Base-by-base conservation (phyloP, 139 green algal genomes). In the Tetradesmus obliquus region DNA sequence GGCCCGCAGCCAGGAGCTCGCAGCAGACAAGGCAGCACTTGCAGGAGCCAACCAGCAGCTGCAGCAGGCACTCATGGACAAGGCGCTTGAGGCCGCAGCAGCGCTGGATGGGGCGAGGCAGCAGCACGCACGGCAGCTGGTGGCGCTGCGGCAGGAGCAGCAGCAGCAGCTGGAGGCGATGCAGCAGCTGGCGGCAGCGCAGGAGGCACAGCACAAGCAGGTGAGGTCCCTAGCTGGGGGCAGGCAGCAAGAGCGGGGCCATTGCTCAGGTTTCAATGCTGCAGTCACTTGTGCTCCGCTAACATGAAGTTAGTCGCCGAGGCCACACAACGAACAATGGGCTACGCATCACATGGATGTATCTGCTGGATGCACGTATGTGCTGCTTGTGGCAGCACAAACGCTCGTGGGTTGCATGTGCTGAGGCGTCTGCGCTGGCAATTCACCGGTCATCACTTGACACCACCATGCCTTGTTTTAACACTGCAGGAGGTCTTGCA, bases 51-150 rank as follows among this genome's bases (percentile, higher is more conserved):
- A 92, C 66, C 66, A 82, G 82, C 22, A 93, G 90, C 66, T 95
- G 71, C 91, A 93, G 79, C 82, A 69, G 32, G 92, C 92, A 3
- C 71, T 95, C 19, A 93, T 93, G 91, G 71, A 85, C 81, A 95
- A 94, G 84, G 79, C 92, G 24, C 87, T 83, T 1, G 92, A 95
- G 24, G 91, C 94, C 79, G 57, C 66, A 12, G 17, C 22, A 13
- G 69, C 53, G 5, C 4, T 91, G 62, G 62, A 90, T 2, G 81
- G 54, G 19, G 5, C 71, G 22, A 72, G 79, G 66, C 86, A 93
- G 87, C 85, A 89, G 80, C 71, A 90, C 5, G n/a, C 45, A 1
- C 17, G 55, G 17, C 90, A 86, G 82, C 82, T 90, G 55, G 2
- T 13, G 5, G 45, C 22, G 9, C 60, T 89, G 79, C 76, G 60